Evolutionary conservation across 2,329 filamentous ascomycete species (phyloP).

Genomic region (Penicillium sp.): DNA sequence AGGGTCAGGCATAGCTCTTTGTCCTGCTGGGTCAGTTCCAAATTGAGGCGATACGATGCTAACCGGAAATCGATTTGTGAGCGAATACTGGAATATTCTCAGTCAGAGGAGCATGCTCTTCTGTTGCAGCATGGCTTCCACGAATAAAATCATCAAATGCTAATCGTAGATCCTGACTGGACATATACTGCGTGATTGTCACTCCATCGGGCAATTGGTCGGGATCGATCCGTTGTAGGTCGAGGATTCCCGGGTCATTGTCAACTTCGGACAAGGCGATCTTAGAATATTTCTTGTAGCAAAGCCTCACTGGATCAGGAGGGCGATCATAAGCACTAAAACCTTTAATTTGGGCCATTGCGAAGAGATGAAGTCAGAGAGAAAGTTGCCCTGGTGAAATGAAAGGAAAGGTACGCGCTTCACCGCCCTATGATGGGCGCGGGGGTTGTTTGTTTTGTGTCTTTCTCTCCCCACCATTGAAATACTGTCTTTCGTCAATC

Average conservation of each 20-base stretch:
- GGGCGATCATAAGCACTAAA: conserved; percentile 78
- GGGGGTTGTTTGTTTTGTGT: conserved; percentile 39
- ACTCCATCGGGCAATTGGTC: conserved; percentile 30
- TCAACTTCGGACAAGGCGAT: conserved; percentile 55
- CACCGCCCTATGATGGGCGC: conserved; percentile 33
- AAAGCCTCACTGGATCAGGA: conserved; percentile 64
- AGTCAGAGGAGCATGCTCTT: conserved; percentile 17
- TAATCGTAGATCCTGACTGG: conserved; percentile 28
- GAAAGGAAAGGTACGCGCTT: conserved; percentile 19
- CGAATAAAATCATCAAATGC: conserved; percentile 36
- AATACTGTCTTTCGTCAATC: conserved; percentile 9
- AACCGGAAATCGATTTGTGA: conserved; percentile 39
- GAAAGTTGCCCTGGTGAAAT: neutral
- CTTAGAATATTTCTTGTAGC: conserved; percentile 74
- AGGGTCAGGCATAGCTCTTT: conserved; percentile 27
- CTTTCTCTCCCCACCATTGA: conserved; percentile 29
- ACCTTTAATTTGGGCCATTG: conserved; percentile 37
- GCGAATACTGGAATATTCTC: conserved; percentile 39
- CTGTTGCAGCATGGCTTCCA: conserved; percentile 8
- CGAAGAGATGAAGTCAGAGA: conserved; percentile 1
- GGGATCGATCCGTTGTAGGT: conserved; percentile 48
- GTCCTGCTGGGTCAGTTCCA: conserved; percentile 11
- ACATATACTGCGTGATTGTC: conserved; percentile 31
- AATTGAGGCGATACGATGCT: conserved; percentile 21
- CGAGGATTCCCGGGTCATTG: conserved; percentile 57